A percentile compares a stretch with the other conserved stretches of the same genome.
Evolutionary conservation across 257 asterid genomes (phyloP).

Genomic region (Phtheirospermum japonicum): DNA sequence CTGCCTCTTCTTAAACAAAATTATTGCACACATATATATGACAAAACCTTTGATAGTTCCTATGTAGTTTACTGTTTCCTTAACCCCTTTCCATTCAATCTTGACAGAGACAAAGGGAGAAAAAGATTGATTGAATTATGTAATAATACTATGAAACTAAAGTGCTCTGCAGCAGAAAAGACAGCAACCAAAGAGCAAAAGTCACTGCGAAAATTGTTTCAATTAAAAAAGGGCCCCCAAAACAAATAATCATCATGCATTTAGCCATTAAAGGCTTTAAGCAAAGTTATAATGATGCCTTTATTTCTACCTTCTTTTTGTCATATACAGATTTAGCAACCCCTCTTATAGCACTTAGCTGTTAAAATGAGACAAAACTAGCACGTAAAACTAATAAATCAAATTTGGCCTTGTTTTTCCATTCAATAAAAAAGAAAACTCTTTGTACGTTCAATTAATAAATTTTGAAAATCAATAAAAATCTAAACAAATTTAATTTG

Average conservation of each 20-base stretch:
- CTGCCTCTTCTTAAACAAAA: slow-evolving; percentile 24
- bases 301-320: slow-evolving; percentile 31
- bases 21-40: slow-evolving; percentile 32
- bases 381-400: too few relatives aligned
- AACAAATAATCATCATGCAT: slow-evolving; percentile 13
- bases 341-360: too few relatives aligned
- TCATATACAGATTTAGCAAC: slow-evolving; percentile 36
- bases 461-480: too few relatives aligned
- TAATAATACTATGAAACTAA: neutral
- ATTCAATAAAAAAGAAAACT: too few relatives aligned
- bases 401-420: too few relatives aligned
- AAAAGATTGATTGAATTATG: slow-evolving; percentile 17
- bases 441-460: too few relatives aligned
- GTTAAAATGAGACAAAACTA: too few relatives aligned
- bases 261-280: slow-evolving; percentile 19
- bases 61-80: slow-evolving; percentile 32
- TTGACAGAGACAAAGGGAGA: slow-evolving; percentile 4
- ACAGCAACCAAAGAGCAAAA: slow-evolving; percentile 16
- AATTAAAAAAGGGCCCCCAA: slow-evolving; percentile 23
- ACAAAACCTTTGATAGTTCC: slow-evolving; percentile 42
- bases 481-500: too few relatives aligned
- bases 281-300: slow-evolving; percentile 36
- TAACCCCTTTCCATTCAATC: slow-evolving; percentile 18
- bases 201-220: slow-evolving; percentile 19
- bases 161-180: slow-evolving; percentile 29